phyloP scores from a whole-genome alignment of 73 alveolate genomes.

The Paramecium tetraurelia region DNA sequence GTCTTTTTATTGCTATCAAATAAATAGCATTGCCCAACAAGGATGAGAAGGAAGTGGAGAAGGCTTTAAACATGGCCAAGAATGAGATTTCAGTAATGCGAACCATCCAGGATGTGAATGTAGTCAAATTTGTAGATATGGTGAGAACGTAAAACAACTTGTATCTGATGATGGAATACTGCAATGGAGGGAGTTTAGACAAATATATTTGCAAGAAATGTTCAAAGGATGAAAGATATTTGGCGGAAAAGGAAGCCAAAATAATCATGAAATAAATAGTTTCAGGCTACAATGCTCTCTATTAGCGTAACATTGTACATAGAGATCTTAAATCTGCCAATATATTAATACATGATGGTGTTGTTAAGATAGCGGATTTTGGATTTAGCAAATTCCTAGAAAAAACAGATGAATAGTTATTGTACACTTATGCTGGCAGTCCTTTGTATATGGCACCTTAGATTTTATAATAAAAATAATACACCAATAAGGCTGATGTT shows the following conservation, averaged over 20 bases:
- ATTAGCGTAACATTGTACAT: constrained; percentile 41
- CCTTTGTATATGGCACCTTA: constrained; percentile 91
- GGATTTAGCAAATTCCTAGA: constrained; percentile 55
- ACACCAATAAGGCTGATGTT: constrained; percentile 80
- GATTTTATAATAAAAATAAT: constrained; percentile 68
- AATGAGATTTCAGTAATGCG: constrained; percentile 70
- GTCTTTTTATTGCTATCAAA: background rate
- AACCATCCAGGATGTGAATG: constrained; percentile 62
- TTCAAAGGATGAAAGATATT: background rate
- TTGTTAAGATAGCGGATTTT: constrained; percentile 64
- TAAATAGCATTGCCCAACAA: background rate
- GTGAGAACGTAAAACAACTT: constrained; percentile 37
- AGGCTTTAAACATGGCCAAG: background rate
- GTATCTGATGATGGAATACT: background rate
- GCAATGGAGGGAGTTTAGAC: constrained; percentile 28
- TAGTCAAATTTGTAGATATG: background rate
- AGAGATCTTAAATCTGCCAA: constrained; percentile 68
- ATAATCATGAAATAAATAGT: constrained; percentile 48
- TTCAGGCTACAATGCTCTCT: constrained; percentile 26
- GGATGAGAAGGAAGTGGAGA: background rate
- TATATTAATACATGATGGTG: constrained; percentile 65
- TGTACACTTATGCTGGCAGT: constrained; percentile 78
- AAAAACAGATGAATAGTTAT: constrained; percentile 33
- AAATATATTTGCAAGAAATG: background rate
- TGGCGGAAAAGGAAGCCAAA: constrained; percentile 53